phyloP scores from a whole-genome alignment of 352 stramenopile genomes.

The Globisporangium paroecandrum region DNA sequence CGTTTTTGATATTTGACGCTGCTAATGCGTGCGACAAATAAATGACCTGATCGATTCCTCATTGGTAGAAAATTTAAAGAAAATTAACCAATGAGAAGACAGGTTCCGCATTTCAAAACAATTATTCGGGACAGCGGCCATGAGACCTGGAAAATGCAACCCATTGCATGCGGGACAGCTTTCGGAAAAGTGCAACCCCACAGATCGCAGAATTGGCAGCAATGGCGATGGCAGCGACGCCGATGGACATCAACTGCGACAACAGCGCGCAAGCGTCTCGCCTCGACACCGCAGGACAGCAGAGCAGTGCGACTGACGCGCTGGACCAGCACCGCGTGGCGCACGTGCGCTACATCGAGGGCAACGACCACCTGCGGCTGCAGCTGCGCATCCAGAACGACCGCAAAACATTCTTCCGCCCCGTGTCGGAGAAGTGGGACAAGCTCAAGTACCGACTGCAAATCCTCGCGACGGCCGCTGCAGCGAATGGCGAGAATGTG shows the following conservation, averaged over 20 bases:
- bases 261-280: not conserved
- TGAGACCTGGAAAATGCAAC: not conserved
- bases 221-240: not conserved
- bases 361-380: constrained; percentile 49
- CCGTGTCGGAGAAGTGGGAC: constrained; percentile 37
- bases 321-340: constrained; percentile 27
- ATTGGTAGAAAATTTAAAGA: not conserved
- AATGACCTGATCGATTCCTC: not conserved
- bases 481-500: not conserved
- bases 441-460: constrained; percentile 61
- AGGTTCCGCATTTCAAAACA: not conserved
- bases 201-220: not conserved
- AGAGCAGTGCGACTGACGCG: not conserved
- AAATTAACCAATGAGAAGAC: not conserved
- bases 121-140: not conserved
- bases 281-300: not conserved
- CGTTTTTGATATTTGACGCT: not conserved
- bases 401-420: constrained; percentile 49
- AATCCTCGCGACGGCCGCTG: constrained; percentile 32
- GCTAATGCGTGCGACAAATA: not conserved
- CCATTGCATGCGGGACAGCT: not conserved
- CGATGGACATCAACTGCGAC: constrained; percentile 2
- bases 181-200: not conserved
- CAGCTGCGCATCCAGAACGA: constrained; percentile 45
- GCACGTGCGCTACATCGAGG: constrained; percentile 40